Conservation (phyloP, 306 rosid genomes). For the Elaeagnus macrophylla region DNA sequence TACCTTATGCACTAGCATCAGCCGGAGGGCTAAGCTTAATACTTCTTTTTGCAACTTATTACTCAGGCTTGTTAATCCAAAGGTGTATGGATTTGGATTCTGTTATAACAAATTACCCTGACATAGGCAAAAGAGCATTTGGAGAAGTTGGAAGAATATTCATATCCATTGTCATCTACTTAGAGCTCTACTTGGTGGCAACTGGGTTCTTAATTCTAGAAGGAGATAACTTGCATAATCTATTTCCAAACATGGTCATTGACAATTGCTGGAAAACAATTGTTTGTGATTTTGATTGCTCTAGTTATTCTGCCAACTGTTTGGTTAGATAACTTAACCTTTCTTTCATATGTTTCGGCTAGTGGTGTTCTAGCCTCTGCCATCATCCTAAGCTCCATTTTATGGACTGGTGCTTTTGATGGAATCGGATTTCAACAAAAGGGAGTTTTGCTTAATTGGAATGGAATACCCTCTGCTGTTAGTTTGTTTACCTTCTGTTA, state of each 20-base stretch:
- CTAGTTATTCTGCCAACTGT: conserved; percentile 58
- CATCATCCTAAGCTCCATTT: conserved; percentile 44
- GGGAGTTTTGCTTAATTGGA: conserved; percentile 44
- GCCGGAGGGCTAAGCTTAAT: conserved; percentile 76
- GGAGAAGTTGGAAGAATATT: conserved; percentile 46
- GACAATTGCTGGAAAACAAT: conserved; percentile 32
- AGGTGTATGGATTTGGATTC: conserved; percentile 66
- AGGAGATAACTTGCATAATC: conserved; percentile 61
- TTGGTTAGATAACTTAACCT: conserved; percentile 61
- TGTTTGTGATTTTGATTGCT: conserved; percentile 49
- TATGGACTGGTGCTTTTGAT: conserved; percentile 52
- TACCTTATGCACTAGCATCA: conserved; percentile 75
- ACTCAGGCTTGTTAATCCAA: conserved; percentile 56
- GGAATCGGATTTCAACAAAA: conserved; percentile 45
- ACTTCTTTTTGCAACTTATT: conserved; percentile 40
- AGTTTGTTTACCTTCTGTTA: conserved; percentile 75
- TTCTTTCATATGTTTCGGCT: conserved; percentile 71
- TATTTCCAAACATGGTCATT: conserved; percentile 34
- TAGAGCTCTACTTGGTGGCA: conserved; percentile 63
- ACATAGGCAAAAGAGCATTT: conserved; percentile 66
- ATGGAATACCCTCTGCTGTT: conserved; percentile 54
- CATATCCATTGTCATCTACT: conserved; percentile 47
- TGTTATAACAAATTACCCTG: conserved; percentile 49
- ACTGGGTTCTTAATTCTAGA: conserved; percentile 71
- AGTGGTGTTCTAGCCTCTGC: conserved; percentile 76